Evolutionary conservation across 148 eudicot genomes (phyloP).

Genomic region (Amaranthus palmeri): DNA sequence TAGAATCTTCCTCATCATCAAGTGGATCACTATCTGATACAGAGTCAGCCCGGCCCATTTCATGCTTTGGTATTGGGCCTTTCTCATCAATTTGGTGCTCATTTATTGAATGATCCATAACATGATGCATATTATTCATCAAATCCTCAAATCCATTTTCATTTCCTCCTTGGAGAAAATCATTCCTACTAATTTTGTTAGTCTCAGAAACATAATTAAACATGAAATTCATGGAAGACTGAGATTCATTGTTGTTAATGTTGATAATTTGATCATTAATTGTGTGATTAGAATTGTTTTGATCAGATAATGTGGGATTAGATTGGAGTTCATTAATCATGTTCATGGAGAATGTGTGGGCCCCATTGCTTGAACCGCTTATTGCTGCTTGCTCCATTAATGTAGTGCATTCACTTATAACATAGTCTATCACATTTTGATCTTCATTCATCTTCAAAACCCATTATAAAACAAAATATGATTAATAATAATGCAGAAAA

Average conservation of each 20-base stretch:
- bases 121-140: conserved; percentile 22
- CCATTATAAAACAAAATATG: not conserved
- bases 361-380: conserved; percentile 26
- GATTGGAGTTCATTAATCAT: conserved; percentile 23
- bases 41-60: conserved; percentile 46
- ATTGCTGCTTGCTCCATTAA: conserved; percentile 45
- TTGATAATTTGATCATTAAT: conserved; percentile 3
- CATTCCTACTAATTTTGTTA: conserved; percentile 23
- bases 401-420: conserved; percentile 52
- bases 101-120: conserved; percentile 28
- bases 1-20: conserved; percentile 78
- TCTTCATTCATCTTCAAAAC: conserved; percentile 63
- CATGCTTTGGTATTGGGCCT: conserved; percentile 34
- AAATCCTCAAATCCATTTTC: conserved; percentile 38
- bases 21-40: conserved; percentile 66
- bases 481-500: not conserved
- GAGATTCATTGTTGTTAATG: conserved; percentile 23
- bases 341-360: conserved; percentile 28
- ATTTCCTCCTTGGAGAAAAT: conserved; percentile 28
- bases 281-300: conserved; percentile 9
- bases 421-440: conserved; percentile 54
- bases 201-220: conserved; percentile 32
- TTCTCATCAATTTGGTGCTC: conserved; percentile 37
- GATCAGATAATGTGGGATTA: conserved; percentile 15
- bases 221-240: conserved; percentile 38